A percentile compares a stretch with the other conserved stretches of the same genome.
Evolutionary conservation across 2,329 filamentous ascomycete species (phyloP).

Genomic region (Colletotrichum spinosum): DNA sequence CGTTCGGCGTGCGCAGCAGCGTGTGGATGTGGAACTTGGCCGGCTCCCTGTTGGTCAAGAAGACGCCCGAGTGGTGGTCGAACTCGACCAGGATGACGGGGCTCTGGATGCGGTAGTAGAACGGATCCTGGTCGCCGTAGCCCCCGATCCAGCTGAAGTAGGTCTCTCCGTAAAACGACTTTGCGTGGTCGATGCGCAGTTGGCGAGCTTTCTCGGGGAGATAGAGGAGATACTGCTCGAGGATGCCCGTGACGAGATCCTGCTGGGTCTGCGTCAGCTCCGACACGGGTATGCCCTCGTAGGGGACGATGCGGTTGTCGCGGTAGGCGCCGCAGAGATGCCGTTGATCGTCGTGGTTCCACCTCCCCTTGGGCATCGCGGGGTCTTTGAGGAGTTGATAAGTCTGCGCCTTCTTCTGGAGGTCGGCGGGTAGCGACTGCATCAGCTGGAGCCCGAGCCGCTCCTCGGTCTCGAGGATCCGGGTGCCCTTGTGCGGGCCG

Average conservation of each 20-base stretch:
- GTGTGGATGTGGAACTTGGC: conserved; percentile 86
- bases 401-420: conserved; percentile 64
- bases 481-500: conserved; percentile 71
- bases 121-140: conserved; percentile 73
- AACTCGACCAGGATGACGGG: conserved; percentile 82
- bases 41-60: conserved; percentile 78
- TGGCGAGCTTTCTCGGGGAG: conserved; percentile 68
- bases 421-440: conserved; percentile 65
- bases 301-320: conserved; percentile 82
- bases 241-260: conserved; percentile 66
- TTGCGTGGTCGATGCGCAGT: conserved; percentile 65
- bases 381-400: conserved; percentile 73
- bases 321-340: conserved; percentile 83
- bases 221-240: conserved; percentile 75
- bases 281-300: conserved; percentile 72
- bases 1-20: conserved; percentile 77
- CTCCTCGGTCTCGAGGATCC: conserved; percentile 75
- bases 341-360: conserved; percentile 85
- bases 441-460: conserved; percentile 74
- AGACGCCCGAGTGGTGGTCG: conserved; percentile 84
- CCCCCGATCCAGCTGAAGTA: conserved; percentile 86
- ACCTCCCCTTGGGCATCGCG: conserved; percentile 74
- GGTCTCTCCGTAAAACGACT: conserved; percentile 72
- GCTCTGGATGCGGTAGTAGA: conserved; percentile 83
- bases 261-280: conserved; percentile 62